Evolutionary conservation across 2,329 filamentous ascomycete species (phyloP), one percentile per base, ranked within the genome.

Genomic region (Penicillium sp.): DNA sequence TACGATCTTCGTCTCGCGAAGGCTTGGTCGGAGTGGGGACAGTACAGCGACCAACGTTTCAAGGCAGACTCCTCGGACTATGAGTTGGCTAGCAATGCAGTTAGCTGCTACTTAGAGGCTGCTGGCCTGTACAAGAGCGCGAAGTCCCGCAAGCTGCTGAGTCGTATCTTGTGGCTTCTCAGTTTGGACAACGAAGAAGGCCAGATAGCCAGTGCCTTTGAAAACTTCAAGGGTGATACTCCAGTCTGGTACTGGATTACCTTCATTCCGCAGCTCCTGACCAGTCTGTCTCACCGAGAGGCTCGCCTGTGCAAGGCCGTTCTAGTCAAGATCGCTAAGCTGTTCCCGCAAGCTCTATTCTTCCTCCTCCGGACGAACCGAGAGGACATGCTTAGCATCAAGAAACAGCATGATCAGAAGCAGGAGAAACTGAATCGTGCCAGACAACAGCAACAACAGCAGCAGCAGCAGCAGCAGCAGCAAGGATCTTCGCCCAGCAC

Each of bases 211-310:
- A 82, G 86, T 64, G 91, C 93, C 11, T 99, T 97, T 63, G 91
- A 96, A 61, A 91, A 93, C 64, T 99, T 94, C 78, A 97, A 97
- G 79, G 94, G 94, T 48, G 95, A 99, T 65, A 96, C 92, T 2
- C 92, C 92, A 0, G 91, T 96, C 11, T 99, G 94, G 94, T 99
- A 97, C 77, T 99, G 94, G 94, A 97, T 97, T 64, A 97, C 93
- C 0, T 99, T 96, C 72, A 97, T 99, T 60, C 94, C 94, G 16
- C 94, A 99, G 74, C 83, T 99, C 37, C 84, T 99, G 28, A 93
- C 91, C 39, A 94, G 93, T 48, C 81, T 99, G 47, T 91, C 90
- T 2, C 88, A 97, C 68, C 92, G 93, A 65, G 95, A 99, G 74
- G 93, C 92, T 11, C 86, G 87, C 4, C 88, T 95, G 44, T 90